Percentiles rank a stretch among this genome's conserved stretches.
These are phyloP conservation scores for Crithidia bombi DNA, from an alignment of 208 protist genomes.

Conservation along the genomic window DNA sequence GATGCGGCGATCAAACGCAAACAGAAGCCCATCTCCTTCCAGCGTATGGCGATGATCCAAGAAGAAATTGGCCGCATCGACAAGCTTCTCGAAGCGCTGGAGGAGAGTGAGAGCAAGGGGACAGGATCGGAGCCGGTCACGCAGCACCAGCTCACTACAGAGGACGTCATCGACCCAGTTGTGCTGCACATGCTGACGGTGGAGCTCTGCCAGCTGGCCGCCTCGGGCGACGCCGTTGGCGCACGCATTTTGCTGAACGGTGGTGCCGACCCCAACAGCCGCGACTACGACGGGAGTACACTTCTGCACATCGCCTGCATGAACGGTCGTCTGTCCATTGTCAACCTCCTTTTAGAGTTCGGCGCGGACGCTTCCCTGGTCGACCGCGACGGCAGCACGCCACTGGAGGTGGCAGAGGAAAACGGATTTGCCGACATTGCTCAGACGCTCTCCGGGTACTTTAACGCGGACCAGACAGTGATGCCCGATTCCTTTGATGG, in stretches of 20 bases:
- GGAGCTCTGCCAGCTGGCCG: conserved; percentile 81
- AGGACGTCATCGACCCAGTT: conserved; percentile 51
- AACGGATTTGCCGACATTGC: conserved; percentile 58
- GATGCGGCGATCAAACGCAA: conserved; percentile 30
- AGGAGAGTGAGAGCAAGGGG: conserved; percentile 33
- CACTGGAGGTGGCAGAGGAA: conserved; percentile 66
- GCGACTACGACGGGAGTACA: conserved; percentile 83
- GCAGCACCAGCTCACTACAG: conserved; percentile 27
- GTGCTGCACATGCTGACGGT: conserved; percentile 77
- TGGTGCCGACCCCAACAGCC: conserved; percentile 76
- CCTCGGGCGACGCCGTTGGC: conserved; percentile 64
- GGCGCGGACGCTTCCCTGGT: conserved; percentile 55
- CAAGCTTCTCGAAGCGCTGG: conserved; percentile 49
- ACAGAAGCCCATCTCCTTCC: conserved; percentile 64
- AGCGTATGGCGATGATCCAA: conserved; percentile 77
- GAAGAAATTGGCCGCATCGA: conserved; percentile 79
- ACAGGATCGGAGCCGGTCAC: conserved; percentile 3
- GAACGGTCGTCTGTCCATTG: conserved; percentile 58
- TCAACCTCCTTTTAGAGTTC: conserved; percentile 68
- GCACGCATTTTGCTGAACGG: conserved; percentile 72
- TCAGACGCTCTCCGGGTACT: conserved; percentile 45
- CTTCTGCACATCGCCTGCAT: conserved; percentile 82
- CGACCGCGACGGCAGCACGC: conserved; percentile 71
- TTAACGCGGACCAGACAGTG: conserved; percentile 20
- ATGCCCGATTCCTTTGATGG: conserved; percentile 32